Base-by-base conservation (phyloP, 176 grass and related monocot genomes). In the Cenchrus purpureus region DNA sequence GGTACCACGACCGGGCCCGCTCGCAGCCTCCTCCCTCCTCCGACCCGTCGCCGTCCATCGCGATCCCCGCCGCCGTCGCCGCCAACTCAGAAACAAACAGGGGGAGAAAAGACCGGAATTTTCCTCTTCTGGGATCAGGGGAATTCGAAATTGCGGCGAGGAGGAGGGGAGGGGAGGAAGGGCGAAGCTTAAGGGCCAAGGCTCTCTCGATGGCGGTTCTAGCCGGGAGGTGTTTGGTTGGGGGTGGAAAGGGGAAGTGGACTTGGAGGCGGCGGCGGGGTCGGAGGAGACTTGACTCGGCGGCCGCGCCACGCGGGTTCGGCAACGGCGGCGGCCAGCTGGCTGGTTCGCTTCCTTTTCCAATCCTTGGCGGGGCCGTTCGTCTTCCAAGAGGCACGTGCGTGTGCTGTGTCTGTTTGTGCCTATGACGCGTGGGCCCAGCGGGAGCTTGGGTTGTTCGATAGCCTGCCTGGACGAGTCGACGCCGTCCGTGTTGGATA, bases 201-300 rank as follows among this genome's bases (percentile, higher is more conserved):
- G 65, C 65, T 66, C 8, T 1, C 3, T 22, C 20, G 28, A 31
- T 40, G 65, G 13, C 59, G 59, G 59, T 62, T 62, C n/a, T 8
- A 15, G 32, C 32, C 6, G 12, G 32, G 25, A 25, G 13, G 6
- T 40, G 31, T 45, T 16, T n/a, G 52, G 52, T 13, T 64, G 28
- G 62, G 48, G 4, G 2, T 3, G 1, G 58, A 10, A n/a, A 10
- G 1, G n/a, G 25, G 22, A 2, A 10, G 55, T 63, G 56, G 81
- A 74, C 81, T 63, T 19, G 14, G 54, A 45, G 28, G 22, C 3
- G n/a, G 58, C 14, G 62, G 29, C 2, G 20, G 13, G 19, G 6
- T 40, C n/a, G 7, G 77, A 10, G 68, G 77, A 11, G 86, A 70
- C 86, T 77, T 85, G 79, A 82, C 79, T 82, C 78, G 83, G 74